These are phyloP conservation scores for Hypoxylon sp. DNA, from an alignment of 2,329 filamentous ascomycete species.

Conservation along the genomic window DNA sequence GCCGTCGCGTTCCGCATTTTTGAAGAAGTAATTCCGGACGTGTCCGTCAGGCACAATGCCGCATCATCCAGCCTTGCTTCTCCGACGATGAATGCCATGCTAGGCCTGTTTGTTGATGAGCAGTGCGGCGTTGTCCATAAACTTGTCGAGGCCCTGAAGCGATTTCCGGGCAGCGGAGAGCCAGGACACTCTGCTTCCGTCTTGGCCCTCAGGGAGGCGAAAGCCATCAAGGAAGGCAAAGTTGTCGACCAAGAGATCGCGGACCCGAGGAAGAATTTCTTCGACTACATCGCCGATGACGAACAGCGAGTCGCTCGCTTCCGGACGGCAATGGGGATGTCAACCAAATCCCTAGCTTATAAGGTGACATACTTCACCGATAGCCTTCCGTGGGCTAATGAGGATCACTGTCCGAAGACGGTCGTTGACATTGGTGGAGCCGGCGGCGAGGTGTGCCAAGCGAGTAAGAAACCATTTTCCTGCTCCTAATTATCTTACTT, in stretches of 20 bases:
- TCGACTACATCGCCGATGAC: conserved; percentile 40
- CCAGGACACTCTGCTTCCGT: conserved; percentile 39
- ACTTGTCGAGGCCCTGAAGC: conserved; percentile 34
- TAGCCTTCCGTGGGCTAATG: conserved; percentile 38
- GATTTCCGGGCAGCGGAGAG: conserved; percentile 39
- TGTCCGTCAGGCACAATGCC: conserved; percentile 39
- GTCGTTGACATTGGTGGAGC: conserved; percentile 42
- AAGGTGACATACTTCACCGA: conserved; percentile 36
- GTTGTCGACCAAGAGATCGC: conserved; percentile 13
- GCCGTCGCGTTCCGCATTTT: conserved; percentile 41
- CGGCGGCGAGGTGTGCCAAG: conserved; percentile 37
- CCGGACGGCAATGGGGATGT: conserved; percentile 39
- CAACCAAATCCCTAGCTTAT: conserved; percentile 32
- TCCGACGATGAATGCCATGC: conserved; percentile 29
- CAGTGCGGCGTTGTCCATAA: conserved; percentile 22
- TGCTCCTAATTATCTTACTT: neutral
- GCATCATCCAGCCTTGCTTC: conserved; percentile 28
- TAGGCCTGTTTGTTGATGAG: conserved; percentile 36
- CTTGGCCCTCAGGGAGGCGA: conserved; percentile 25
- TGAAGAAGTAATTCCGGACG: conserved; percentile 35
- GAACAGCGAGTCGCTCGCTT: conserved; percentile 36
- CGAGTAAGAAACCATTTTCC: conserved; percentile 13
- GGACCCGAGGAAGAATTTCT: conserved; percentile 37
- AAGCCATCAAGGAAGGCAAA: conserved; percentile 12
- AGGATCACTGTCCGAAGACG: conserved; percentile 29